Conservation (phyloP, 345 rosid species). For the Litchi chinensis region DNA sequence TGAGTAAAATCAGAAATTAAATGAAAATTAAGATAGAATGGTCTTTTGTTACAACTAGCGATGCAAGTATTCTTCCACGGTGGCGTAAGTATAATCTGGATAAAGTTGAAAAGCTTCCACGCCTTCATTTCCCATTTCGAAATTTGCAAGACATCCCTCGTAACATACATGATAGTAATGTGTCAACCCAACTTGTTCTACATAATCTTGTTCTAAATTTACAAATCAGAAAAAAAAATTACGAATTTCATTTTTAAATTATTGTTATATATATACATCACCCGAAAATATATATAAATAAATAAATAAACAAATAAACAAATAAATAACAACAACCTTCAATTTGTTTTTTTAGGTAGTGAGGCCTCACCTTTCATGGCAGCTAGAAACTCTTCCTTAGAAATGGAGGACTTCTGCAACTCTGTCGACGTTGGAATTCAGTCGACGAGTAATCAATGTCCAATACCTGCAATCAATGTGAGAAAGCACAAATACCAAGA, state of each 20-base stretch:
- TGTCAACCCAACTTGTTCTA: conserved; percentile 45
- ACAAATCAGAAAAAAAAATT: not conserved
- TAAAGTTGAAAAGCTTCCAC: conserved; percentile 54
- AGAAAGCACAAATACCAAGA: too few species aligned
- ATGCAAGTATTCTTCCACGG: conserved; percentile 42
- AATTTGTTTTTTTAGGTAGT: not conserved
- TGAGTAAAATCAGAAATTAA: too few species aligned
- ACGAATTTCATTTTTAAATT: too few species aligned
- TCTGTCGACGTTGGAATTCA: too few species aligned
- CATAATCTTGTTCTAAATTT: conserved; percentile 34
- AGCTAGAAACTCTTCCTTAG: conserved; percentile 46
- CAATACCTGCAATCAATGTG: too few species aligned
- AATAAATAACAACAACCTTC: not conserved
- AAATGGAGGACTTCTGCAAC: conserved; percentile 43
- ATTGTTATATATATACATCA: too few species aligned
- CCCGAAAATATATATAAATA: not conserved
- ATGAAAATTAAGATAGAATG: too few species aligned
- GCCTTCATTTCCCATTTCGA: conserved; percentile 45
- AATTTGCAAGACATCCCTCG: conserved; percentile 61
- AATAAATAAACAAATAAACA: not conserved
- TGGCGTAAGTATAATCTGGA: conserved; percentile 41
- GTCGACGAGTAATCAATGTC: too few species aligned
- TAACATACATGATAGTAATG: conserved; percentile 64
- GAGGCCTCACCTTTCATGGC: conserved; percentile 37
- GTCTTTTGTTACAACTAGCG: conserved; percentile 34